Base-by-base conservation (phyloP, 306 rosid genomes). In the Begonia masoniana region DNA sequence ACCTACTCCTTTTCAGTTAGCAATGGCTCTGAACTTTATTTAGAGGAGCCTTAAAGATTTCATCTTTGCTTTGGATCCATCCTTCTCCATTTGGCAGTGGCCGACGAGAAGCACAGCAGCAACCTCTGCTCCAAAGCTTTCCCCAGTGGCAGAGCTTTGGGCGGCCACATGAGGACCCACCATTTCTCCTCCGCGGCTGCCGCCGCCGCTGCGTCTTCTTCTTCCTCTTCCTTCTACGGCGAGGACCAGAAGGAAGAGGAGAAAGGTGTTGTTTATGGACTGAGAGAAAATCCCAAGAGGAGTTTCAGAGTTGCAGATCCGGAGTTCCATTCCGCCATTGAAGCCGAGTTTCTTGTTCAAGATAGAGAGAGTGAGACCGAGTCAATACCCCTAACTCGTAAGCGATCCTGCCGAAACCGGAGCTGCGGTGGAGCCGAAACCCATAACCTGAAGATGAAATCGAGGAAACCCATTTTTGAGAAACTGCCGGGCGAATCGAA, bases 351-450 rank as follows among this genome's bases (percentile, higher is more conserved):
- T 31, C 39, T 79, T 13, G 78, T 86, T 35, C 91, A 79, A 41
- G 95, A 84, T 63, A 67, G 86, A 52, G 97, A 88, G 77, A 84
- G 88, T 71, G 97, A 82, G 78, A 80, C 87, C 55, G 97, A 82
- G 71, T 85, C 95, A n/a, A 80, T 60, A 65, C 79, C 76, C 68
- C 82, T 84, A 16, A 66, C 87, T 70, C 79, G 89, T 24, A 78
- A 73, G 52, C 84, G 95, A 82, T 82, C 97, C 62, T 84, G 85
- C 60, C 65, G 95, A 11, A 63, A 49, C 50, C 60, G 81, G 41
- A 71, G 8, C 39, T 31, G 9, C 39, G 39, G 39, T 1, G 39
- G 39, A 5, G 3, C 8, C 9, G 39, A 5, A 31, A 31, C 9
- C 39, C 39, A 31, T 6, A 5, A 31, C 39, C 39, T 4, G 39